These are phyloP conservation scores for Hypholoma fasciculare DNA, from an alignment of 768 basidiomycete genomes.

Conservation along the genomic window DNA sequence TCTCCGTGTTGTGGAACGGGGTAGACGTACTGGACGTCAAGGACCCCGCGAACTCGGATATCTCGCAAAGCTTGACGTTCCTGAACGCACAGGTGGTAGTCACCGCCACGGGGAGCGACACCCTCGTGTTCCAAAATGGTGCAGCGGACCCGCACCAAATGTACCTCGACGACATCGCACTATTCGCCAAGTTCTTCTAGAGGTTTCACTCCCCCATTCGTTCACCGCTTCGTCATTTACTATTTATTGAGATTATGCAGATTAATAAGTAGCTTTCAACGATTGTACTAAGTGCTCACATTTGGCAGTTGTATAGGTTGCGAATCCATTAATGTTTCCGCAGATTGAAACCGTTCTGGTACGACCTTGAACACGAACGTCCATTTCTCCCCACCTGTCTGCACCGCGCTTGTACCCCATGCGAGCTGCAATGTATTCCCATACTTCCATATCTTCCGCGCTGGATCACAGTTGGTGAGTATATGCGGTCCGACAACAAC, in stretches of 20 bases:
- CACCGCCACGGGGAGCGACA: not conserved
- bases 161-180: not conserved
- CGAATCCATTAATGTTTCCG: not conserved
- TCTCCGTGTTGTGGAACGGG: conserved; percentile 3
- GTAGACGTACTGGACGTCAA: not conserved
- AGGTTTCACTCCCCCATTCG: not conserved
- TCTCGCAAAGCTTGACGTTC: not conserved
- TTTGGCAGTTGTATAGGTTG: not conserved
- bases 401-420: conserved; percentile 27
- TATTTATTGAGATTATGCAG: not conserved
- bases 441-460: conserved; percentile 29
- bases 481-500: not conserved
- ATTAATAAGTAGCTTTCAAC: not conserved
- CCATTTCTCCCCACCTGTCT: conserved; percentile 33
- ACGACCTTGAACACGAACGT: conserved; percentile 25
- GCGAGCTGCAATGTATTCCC: conserved; percentile 26
- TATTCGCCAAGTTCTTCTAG: not conserved
- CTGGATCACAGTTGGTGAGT: conserved; percentile 11
- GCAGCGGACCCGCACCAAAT: not conserved
- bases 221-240: not conserved
- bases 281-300: not conserved
- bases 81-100: not conserved
- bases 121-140: not conserved
- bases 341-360: not conserved
- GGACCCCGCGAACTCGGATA: not conserved